Evolutionary conservation across 2,329 filamentous ascomycete genomes (phyloP), one percentile per base, ranked within the genome.

Genomic region (Stachybotrys echinatus): DNA sequence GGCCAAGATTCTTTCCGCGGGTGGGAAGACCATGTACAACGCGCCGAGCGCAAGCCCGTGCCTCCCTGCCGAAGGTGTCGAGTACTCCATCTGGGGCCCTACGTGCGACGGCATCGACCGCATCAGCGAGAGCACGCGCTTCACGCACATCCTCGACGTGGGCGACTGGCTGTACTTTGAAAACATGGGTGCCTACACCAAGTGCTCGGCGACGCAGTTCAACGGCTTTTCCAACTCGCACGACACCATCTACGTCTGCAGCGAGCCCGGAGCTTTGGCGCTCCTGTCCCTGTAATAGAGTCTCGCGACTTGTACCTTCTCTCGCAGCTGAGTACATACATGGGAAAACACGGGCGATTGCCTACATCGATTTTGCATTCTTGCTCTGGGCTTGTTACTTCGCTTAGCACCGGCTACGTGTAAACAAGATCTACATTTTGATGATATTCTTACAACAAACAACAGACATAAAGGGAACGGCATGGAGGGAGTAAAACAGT

Each of bases 121-220:
- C 68, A 95, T 99, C 71, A 83, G 87, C 46, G 83, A 89, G 67
- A 88, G 85, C 65, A 89, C 88, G 68, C 81, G 79, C 54, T 89
- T 96, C 62, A 74, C 83, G 31, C 84, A 88, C 48, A 80, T 87
- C 45, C 75, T 99, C 42, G 86, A 96, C 64, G 89, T 96, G 7
- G 94, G 94, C 48, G 94, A 99, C 69, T 99, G 94, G 94, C 79
- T 99, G 49, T 99, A 95, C 75, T 99, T 99, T 71, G 90, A 96
- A 74, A 84, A 96, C 54, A 99, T 99, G 94, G 94, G 94, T 49
- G 92, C 94, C 21, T 99, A 99, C 72, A 97, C 94, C 60, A 95
- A 92, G 79, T 97, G 92, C 78, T 96, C 91, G 52, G 92, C 94
- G 55, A 99, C 94, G 50, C 85, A 88, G 65, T 99, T 99, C 85